A percentile compares a stretch with the other conserved stretches of the same genome.
These are phyloP conservation scores for Fraxinus floribunda DNA, from an alignment of 305 asterid species.

Conservation along the genomic window DNA sequence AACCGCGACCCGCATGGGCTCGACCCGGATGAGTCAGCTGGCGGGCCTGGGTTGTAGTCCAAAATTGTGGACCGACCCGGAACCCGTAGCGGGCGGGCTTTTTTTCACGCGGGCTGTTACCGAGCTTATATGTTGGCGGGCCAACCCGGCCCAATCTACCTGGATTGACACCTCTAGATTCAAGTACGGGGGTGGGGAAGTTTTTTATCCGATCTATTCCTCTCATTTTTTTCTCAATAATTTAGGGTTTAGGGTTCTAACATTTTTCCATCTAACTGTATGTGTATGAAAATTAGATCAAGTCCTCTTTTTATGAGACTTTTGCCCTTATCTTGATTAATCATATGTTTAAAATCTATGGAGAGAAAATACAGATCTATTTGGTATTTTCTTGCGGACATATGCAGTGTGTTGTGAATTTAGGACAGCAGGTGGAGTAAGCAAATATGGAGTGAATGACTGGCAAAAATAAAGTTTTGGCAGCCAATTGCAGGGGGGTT, in stretches of 20 bases:
- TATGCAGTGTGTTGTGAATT: neutral
- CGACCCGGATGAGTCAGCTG: no score
- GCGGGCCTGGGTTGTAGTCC: no score
- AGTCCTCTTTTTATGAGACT: neutral
- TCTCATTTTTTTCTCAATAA: constrained; percentile 31
- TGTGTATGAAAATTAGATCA: neutral
- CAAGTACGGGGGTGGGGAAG: constrained; percentile 53
- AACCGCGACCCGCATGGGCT: no score
- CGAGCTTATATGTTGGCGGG: no score
- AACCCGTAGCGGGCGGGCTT: no score
- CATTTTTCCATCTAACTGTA: neutral
- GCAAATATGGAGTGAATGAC: neutral
- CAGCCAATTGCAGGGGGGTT: no score
- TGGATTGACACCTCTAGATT: no score
- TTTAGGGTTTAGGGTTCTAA: neutral
- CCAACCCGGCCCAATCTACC: no score
- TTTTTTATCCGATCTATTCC: constrained; percentile 71
- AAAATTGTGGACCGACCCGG: no score
- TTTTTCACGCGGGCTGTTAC: no score
- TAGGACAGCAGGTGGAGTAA: neutral
- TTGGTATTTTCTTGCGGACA: neutral
- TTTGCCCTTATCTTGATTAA: neutral
- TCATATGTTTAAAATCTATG: neutral
- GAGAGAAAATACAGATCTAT: neutral
- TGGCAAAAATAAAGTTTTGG: neutral